Conservation (phyloP, 2,329 filamentous ascomycete species). For the Seiridium cupressi region DNA sequence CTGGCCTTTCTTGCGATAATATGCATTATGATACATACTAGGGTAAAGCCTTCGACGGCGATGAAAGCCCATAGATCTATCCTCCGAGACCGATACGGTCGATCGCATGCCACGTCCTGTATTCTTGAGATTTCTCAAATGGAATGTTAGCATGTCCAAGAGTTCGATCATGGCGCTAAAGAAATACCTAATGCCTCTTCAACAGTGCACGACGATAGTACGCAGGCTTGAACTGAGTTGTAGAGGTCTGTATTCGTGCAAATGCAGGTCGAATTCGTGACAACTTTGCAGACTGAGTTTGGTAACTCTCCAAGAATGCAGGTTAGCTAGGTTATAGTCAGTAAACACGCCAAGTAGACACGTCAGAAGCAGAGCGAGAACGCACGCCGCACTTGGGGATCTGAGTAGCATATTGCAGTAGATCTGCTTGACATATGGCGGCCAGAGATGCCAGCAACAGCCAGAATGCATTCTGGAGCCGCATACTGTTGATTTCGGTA, state of each 20-base stretch:
- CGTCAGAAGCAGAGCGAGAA: neutral
- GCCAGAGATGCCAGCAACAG: neutral
- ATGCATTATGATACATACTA: slow-evolving; percentile 32
- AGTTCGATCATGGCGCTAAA: neutral
- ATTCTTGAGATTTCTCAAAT: slow-evolving; percentile 27
- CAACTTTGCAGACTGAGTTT: slow-evolving; percentile 19
- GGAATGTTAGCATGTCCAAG: neutral
- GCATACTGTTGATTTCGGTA: neutral
- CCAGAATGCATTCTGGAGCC: neutral
- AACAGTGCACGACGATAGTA: slow-evolving; percentile 20
- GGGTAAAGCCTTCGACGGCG: slow-evolving; percentile 32
- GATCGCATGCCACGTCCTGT: slow-evolving; percentile 30
- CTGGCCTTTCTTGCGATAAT: slow-evolving; percentile 34
- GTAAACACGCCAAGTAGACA: neutral
- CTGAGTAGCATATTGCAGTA: slow-evolving; percentile 13
- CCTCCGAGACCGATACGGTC: slow-evolving; percentile 27
- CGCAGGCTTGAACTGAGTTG: slow-evolving; percentile 18
- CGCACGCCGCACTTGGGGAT: slow-evolving; percentile 20
- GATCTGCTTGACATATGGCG: slow-evolving; percentile 4
- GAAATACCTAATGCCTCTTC: slow-evolving; percentile 24
- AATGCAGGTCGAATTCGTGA: slow-evolving; percentile 25
- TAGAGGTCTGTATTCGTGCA: slow-evolving; percentile 22
- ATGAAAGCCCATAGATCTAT: slow-evolving; percentile 31
- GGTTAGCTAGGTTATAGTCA: slow-evolving; percentile 13
- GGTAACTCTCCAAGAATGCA: slow-evolving; percentile 20